A percentile compares a stretch with the other conserved stretches of the same genome.
Conservation (phyloP, 257 asterid species). For the Nyctanthes arbortristis region DNA sequence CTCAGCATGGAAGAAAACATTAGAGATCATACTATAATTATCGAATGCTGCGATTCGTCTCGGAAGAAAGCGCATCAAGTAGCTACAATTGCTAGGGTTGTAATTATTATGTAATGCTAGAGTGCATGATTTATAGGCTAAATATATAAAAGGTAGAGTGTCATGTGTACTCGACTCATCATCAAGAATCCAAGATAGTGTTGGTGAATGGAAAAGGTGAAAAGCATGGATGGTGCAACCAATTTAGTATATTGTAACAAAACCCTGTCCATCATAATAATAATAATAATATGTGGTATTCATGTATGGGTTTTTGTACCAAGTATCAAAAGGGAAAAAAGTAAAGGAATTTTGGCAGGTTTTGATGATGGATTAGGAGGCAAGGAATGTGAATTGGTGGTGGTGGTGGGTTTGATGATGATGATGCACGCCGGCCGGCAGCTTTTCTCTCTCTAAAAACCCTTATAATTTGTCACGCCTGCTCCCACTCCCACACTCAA, state of each 20-base stretch:
- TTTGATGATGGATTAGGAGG: conserved; percentile 71
- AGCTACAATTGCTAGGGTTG: too few species aligned
- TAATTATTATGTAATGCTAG: too few species aligned
- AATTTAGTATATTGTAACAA: conserved; percentile 9
- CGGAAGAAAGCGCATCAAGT: too few species aligned
- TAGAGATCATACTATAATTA: too few species aligned
- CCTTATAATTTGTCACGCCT: conserved; percentile 70
- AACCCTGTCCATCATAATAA: too few species aligned
- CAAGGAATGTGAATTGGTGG: conserved; percentile 44
- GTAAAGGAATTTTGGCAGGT: conserved; percentile 33
- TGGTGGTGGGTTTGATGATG: conserved; percentile 52
- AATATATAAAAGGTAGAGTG: too few species aligned
- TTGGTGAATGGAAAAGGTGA: conserved; percentile 27
- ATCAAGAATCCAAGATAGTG: too few species aligned
- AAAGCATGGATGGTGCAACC: conserved; percentile 30
- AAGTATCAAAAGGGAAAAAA: conserved; percentile 22
- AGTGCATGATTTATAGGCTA: too few species aligned
- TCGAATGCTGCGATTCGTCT: too few species aligned
- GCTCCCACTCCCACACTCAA: conserved; percentile 40
- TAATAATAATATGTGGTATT: conserved; percentile 10
- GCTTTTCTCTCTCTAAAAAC: conserved; percentile 53
- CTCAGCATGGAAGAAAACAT: too few species aligned
- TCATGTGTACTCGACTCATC: too few species aligned
- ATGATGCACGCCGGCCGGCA: conserved; percentile 82
- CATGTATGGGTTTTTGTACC: conserved; percentile 28